Conservation (phyloP, 495 filamentous ascomycete species). For the Podospora sp. region DNA sequence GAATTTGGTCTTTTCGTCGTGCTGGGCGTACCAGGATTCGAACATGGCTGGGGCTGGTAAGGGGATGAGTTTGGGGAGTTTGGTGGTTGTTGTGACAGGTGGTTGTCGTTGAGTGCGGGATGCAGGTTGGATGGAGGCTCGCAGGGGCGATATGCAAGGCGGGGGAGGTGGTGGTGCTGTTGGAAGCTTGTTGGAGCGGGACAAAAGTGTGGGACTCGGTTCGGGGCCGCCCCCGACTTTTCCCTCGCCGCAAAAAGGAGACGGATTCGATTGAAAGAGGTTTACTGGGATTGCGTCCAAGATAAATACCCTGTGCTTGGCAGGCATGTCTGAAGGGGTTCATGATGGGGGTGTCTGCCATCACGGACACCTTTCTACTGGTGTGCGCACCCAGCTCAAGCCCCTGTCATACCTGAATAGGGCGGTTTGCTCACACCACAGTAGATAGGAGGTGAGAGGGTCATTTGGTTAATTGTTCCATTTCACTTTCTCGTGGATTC, state of each 20-base stretch:
- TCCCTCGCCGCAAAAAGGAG: background rate
- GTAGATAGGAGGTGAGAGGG: background rate
- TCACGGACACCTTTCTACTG: no score
- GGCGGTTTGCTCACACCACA: no score
- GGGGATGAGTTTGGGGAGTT: background rate
- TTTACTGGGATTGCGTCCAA: no score
- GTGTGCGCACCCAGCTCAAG: no score
- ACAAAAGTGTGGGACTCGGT: background rate
- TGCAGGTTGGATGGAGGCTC: slow-evolving; percentile 1
- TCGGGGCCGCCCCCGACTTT: background rate
- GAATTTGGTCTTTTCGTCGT: slow-evolving; percentile 32
- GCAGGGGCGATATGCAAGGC: slow-evolving; percentile 7
- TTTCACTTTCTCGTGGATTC: no score
- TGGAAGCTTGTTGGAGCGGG: background rate
- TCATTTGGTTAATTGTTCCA: background rate
- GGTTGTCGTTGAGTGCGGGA: slow-evolving; percentile 2
- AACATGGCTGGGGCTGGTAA: slow-evolving; percentile 12
- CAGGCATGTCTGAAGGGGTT: no score
- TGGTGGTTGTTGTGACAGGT: background rate
- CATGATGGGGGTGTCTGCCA: no score
- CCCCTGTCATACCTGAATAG: no score
- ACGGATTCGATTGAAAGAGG: background rate
- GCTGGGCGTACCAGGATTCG: slow-evolving; percentile 18
- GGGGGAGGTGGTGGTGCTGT: slow-evolving; percentile 11
- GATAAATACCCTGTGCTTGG: no score